Evolutionary conservation across 1,284 basidiomycete genomes (phyloP), one percentile per base, ranked within the genome.

Genomic region (Pterulicium gracile): DNA sequence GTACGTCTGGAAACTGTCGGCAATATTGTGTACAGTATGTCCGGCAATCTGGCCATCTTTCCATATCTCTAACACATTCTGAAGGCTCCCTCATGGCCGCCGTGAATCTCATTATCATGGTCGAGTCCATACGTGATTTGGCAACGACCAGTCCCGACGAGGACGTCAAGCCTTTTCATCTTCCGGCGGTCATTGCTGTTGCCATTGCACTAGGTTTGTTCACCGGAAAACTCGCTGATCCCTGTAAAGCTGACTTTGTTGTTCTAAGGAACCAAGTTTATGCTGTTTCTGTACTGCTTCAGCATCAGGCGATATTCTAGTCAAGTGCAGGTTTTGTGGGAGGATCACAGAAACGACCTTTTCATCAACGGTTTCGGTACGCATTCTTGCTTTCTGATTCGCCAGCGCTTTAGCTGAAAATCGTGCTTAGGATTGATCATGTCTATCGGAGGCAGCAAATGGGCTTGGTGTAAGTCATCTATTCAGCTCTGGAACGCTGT

Each of bases 311-410:
- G 67, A 21, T 65, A 67, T 43, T 78, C 73, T 12, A 77, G 73
- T 39, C 83, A 88, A 55, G 80, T 88, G 10, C 72, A 74, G 45
- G 76, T 86, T 3, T 65, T 86, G 12, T 86, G 79, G 74, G 80
- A 84, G 55, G 81, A 85, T 55, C 81, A 84, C 54, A 61, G 78
- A 36, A 82, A 82, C 52, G 79, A 82, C 54, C 57, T 81, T 18
- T 77, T 77, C 55, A 69, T 76, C 61, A 78, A 74, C 49, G 61
- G 64, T 2, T 69, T 70, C 47, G 67, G 65, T 66, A 56, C 54
- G 60, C 49, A 23, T 43, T 23, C 42, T 17, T 43, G 20, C 20
- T 14, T 19, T 43, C 19, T 43, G 13, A 4, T 5, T 5, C n/a
- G 5, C 27, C 14, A 4, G n/a, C n/a, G 14, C n/a, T 13, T 17